phyloP scores from a whole-genome alignment of 78 protist species.

The Mastigamoeba balamuthi region DNA sequence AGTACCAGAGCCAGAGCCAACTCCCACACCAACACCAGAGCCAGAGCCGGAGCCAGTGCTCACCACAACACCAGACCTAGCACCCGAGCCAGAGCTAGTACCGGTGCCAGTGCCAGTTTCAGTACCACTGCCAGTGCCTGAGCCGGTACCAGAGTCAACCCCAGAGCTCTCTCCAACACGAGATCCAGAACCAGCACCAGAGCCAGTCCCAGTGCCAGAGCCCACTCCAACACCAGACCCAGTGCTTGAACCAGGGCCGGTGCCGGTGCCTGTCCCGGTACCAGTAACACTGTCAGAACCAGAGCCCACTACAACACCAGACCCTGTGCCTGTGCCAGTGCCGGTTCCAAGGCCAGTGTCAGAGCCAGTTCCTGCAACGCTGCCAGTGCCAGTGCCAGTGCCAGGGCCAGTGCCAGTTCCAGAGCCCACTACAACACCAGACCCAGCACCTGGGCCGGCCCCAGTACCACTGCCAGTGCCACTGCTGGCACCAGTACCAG shows the following conservation, averaged over 20 bases:
- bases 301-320: neutral
- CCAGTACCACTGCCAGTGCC: too few relatives aligned
- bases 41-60: neutral
- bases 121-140: too few relatives aligned
- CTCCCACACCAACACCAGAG: neutral
- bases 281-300: neutral
- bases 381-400: neutral
- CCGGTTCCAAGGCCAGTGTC: neutral
- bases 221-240: neutral
- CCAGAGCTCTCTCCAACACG: neutral
- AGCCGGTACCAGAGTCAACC: neutral
- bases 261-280: neutral
- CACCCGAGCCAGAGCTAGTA: neutral
- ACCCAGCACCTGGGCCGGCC: neutral
- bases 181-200: neutral
- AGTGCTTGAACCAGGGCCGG: neutral
- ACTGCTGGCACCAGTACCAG: neutral
- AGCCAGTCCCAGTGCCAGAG: neutral
- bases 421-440: neutral
- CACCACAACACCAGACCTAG: neutral
- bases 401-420: neutral
- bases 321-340: too few relatives aligned
- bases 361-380: neutral
- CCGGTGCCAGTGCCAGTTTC: too few relatives aligned
- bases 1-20: neutral